Evolutionary conservation across 129 eudicot genomes (phyloP), one percentile per base, ranked within the genome.

Genomic region (Solidago caesia): DNA sequence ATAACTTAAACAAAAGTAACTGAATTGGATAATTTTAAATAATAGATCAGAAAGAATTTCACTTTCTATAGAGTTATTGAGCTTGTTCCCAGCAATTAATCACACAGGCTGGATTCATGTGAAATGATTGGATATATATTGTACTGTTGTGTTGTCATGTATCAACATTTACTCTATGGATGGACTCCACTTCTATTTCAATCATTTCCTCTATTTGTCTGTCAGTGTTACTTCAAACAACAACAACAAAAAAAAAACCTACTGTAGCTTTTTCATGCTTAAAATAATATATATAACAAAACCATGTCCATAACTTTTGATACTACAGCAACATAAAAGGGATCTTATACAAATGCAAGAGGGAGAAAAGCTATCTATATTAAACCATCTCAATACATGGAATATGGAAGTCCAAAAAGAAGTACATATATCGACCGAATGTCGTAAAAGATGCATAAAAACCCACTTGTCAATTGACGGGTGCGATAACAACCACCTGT

Each of bases 21-120:
- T 51, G 68, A 73, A 46, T 59, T 44, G 2, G 67, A 27, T 27
- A 45, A 61, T 46, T 41, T 66, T 43, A 8, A 62, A 64, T 65
- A 71, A 78, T 45, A 44, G 51, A 21, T 21, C 21, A 25, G 64
- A 41, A 60, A 78, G 7, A 12, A 46, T 73, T 73, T 79, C 64
- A 73, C 64, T 79, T 66, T 72, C 70, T 14, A 79, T 45, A 41
- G 69, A 79, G 83, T 79, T 73, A 73, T 33, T 79, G 75, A 73
- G 33, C 52, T 72, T 79, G 82, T 79, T 53, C 73, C 73, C 73
- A 71, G 33, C 74, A 79, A 73, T 79, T 9, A 79, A 73, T 56
- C 57, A 73, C 55, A 79, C 83, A 79, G 83, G 83, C 83, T 79
- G 83, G 78, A 79, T 73, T 79, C 79, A 79, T 79, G 79, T 79